Conservation (phyloP, 106 monocot genomes). For the Dendrobium huoshanense region DNA sequence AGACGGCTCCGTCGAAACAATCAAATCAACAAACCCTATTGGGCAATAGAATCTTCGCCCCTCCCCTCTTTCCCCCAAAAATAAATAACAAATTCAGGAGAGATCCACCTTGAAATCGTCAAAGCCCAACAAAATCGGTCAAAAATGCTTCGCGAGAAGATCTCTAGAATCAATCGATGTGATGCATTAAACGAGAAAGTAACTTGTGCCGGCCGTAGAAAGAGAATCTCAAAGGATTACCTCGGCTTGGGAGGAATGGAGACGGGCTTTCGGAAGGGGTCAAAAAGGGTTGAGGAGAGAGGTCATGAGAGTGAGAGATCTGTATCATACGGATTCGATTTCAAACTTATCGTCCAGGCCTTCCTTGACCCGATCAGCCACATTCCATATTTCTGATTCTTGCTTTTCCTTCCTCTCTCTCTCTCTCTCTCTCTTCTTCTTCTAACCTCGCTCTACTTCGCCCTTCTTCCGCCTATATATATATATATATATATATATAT, state of each 20-base stretch:
- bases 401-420: too few relatives aligned
- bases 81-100: too few relatives aligned
- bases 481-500: too few relatives aligned
- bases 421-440: neutral
- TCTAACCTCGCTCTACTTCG: neutral
- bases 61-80: neutral
- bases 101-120: neutral
- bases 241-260: neutral
- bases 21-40: neutral
- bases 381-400: neutral
- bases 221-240: neutral
- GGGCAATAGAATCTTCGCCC: neutral
- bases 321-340: neutral
- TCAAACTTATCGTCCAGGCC: neutral
- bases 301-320: neutral
- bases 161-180: neutral
- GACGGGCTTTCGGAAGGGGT: neutral
- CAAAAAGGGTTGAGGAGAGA: too few relatives aligned
- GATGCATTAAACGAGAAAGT: neutral
- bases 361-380: neutral
- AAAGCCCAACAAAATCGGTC: neutral
- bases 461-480: neutral
- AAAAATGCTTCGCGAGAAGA: neutral
- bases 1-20: slow-evolving; percentile 6
- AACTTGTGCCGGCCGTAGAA: neutral